phyloP scores from a whole-genome alignment of 495 filamentous ascomycete species.

The Neurospora sublineolata region DNA sequence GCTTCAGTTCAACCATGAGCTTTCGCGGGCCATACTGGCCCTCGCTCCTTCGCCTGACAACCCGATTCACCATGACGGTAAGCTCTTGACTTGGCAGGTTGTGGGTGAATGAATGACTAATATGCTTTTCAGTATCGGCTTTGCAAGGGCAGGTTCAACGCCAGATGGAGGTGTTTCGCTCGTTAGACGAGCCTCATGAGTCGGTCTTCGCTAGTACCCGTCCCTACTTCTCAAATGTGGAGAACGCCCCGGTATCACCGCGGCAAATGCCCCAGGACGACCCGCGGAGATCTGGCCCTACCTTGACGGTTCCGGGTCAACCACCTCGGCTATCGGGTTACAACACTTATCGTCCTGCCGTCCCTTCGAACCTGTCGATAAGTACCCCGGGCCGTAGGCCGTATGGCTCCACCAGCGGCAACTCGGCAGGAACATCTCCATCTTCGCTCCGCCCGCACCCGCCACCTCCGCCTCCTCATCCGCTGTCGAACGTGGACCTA shows the following conservation, averaged over 20 bases:
- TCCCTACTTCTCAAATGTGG: slow-evolving; percentile 64
- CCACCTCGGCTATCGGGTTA: slow-evolving; percentile 2
- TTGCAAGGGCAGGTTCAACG: slow-evolving; percentile 80
- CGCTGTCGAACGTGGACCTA: slow-evolving; percentile 61
- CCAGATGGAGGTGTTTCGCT: slow-evolving; percentile 61
- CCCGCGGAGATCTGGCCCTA: slow-evolving; percentile 47
- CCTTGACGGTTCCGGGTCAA: slow-evolving; percentile 34
- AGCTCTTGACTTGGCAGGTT: slow-evolving; percentile 18
- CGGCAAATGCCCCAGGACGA: slow-evolving; percentile 84
- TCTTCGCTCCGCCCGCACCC: slow-evolving; percentile 60
- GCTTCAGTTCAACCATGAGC: slow-evolving; percentile 55
- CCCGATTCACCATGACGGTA: slow-evolving; percentile 51
- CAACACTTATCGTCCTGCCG: slow-evolving; percentile 59
- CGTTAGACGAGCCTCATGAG: slow-evolving; percentile 65
- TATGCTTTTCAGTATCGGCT: slow-evolving; percentile 46
- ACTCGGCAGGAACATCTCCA: slow-evolving; percentile 56
- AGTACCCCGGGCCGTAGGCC: slow-evolving; percentile 51
- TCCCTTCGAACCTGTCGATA: slow-evolving; percentile 64
- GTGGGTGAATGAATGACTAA: slow-evolving; percentile 22
- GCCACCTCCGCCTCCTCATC: slow-evolving; percentile 60
- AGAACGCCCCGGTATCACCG: slow-evolving; percentile 80
- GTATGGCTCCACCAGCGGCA: slow-evolving; percentile 63
- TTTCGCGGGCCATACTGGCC: slow-evolving; percentile 58
- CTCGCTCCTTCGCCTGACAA: slow-evolving; percentile 57
- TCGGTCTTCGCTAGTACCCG: slow-evolving; percentile 61